Evolutionary conservation across 495 filamentous ascomycete genomes (phyloP), one percentile per base, ranked within the genome.

Genomic region (Ramalina intermedia): DNA sequence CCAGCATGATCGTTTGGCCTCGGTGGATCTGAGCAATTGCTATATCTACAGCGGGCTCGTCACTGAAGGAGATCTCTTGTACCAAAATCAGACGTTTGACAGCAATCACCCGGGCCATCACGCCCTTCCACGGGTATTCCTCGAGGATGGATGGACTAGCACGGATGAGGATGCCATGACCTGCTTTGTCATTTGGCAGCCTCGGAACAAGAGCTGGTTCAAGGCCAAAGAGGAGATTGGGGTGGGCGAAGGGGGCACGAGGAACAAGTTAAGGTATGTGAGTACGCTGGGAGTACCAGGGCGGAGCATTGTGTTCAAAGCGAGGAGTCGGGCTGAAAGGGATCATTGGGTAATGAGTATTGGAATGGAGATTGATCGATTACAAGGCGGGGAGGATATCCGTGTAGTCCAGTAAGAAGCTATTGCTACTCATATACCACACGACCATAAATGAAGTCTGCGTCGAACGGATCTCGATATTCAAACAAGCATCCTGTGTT

Each of bases 341-440:
- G 82, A 87, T 66, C 75, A 77, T 38, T 87, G 82, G 82, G 82
- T 87, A 27, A 62, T 84, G 67, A 80, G 69, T 51, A 80, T 87
- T 33, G 75, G 73, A 37, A 76, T 78, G 53, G 82, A 87, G 63
- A 86, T 87, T 63, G 81, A 86, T 61, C 66, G 81, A 47, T 55
- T 82, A 50, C 77, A 81, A 62, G 63, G 55, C 35, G 61, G 57
- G 8, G 75, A 79, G 58, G 78, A 85, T 54, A 73, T 84, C 48
- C 70, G 79, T 48, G 68, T 84, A 58, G 69, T 73, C 41, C 64
- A 65, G 45, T 47, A 37, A 20, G 17, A 41, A 13, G 12, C 0
- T 33, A 0, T 33, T 33, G 5, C 29, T 33, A 42, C 44, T 49
- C 45, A 55, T 45, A 68, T 43, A 48, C 40, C 12, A 13, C 29